A percentile compares a stretch with the other conserved stretches of the same genome.
Evolutionary conservation across 2,329 filamentous ascomycete species (phyloP).

Genomic region (Metarhizium sp.): DNA sequence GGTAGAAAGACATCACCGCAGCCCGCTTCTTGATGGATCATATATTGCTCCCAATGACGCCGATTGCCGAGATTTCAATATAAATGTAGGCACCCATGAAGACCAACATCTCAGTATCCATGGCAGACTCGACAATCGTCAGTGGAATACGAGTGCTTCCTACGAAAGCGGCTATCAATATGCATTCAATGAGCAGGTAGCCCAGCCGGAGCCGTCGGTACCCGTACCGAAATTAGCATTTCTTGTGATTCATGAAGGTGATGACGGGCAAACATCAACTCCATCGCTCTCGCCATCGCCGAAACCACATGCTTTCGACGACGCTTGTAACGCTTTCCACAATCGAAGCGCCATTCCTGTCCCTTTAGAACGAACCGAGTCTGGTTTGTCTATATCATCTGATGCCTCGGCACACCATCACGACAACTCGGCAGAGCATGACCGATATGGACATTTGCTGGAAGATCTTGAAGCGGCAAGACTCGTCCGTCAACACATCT

Average conservation of each 20-base stretch:
- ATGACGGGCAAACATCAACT: constrained; percentile 6
- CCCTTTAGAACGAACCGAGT: constrained; percentile 38
- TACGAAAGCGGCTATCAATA: not conserved
- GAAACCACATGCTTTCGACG: constrained; percentile 1
- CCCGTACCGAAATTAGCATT: constrained; percentile 24
- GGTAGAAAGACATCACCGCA: constrained; percentile 19
- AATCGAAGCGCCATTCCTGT: not conserved
- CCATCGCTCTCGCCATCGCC: constrained; percentile 13
- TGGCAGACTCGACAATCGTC: not conserved
- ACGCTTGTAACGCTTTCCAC: not conserved
- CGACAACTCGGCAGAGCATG: constrained; percentile 23
- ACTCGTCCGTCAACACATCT: constrained; percentile 38
- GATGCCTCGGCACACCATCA: constrained; percentile 20
- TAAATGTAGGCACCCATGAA: not conserved
- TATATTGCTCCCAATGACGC: not conserved
- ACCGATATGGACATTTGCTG: constrained; percentile 6
- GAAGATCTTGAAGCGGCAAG: constrained; percentile 37
- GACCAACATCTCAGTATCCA: not conserved
- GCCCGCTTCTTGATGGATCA: constrained; percentile 12
- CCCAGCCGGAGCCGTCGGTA: constrained; percentile 13
- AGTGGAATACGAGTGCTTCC: not conserved
- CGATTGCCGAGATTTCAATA: not conserved
- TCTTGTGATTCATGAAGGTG: constrained; percentile 28
- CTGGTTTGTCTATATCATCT: constrained; percentile 37
- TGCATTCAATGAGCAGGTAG: not conserved